Evolutionary conservation across 2,329 filamentous ascomycete genomes (phyloP).

Genomic region (Aspergillus brasiliensis): DNA sequence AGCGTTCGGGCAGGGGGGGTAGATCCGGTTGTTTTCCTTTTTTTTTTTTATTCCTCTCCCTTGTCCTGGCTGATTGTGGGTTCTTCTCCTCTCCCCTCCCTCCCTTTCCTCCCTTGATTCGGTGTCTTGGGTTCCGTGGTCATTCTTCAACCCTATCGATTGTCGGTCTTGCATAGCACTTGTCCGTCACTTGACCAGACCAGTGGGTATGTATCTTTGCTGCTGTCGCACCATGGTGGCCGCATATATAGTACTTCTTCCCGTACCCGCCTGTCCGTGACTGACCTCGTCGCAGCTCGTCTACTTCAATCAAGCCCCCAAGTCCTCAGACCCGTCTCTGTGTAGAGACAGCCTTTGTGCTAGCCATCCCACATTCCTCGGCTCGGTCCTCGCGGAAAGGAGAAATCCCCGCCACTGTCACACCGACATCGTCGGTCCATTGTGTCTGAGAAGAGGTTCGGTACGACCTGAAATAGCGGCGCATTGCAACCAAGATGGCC

Average conservation of each 20-base stretch:
- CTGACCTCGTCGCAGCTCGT: constrained; percentile 1
- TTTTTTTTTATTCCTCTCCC: no score
- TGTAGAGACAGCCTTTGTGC: background rate
- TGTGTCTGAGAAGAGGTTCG: background rate
- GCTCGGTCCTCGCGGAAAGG: background rate
- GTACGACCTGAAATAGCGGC: background rate
- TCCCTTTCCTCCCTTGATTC: constrained; percentile 6
- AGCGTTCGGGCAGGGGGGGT: background rate
- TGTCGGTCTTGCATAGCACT: background rate
- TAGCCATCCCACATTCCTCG: constrained; percentile 1
- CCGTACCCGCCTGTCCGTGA: background rate
- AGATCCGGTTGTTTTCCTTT: background rate
- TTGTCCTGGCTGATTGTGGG: background rate
- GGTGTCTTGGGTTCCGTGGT: constrained; percentile 6
- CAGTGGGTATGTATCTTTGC: constrained; percentile 1
- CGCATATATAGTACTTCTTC: background rate
- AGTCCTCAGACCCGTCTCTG: background rate
- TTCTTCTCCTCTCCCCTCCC: background rate
- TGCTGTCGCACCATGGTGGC: background rate
- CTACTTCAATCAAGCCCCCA: background rate
- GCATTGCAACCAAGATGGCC: constrained; percentile 9
- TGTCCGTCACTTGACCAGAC: constrained; percentile 2
- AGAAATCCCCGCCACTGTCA: constrained; percentile 2
- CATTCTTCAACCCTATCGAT: constrained; percentile 3
- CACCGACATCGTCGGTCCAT: background rate